Base-by-base conservation (phyloP, 306 rosid species). In the Lathyrus sativus region DNA sequence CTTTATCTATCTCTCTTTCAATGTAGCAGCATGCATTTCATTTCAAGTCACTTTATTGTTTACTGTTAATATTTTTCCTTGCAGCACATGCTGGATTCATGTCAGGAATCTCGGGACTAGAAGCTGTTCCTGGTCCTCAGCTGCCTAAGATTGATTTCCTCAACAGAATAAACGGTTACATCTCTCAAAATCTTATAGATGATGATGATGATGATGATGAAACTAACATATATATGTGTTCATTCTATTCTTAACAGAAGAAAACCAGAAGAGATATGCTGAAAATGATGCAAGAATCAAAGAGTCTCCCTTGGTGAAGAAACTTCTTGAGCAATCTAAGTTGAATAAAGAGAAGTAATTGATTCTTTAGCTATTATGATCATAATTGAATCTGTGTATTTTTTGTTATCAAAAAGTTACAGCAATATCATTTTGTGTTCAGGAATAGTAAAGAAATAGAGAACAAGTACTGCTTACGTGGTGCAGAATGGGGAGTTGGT, bases 401-500 rank as follows among this genome's bases (percentile, higher is more conserved):
- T 76, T 67, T 58, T 18, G 45, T 66, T 74, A 38, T 51, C 13
- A 14, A 7, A 3, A 22, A 65, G 43, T n/a, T n/a, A 0, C 4
- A 9, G 29, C 4, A 37, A 60, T 43, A 70, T 50, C 45, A 24
- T 22, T 59, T 5, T 59, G 6, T 28, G 7, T 6, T 41, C 85
- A 90, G 98, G 87, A 92, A 92, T 73, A 84, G 85, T 11, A 82
- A 64, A 65, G 83, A 74, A 67, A 82, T 64, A 45, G 78, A 81
- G 64, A 87, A 92, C 84, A 92, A 92, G 87, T 89, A 92, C 73
- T 92, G 96, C 75, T 2, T 92, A 61, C 84, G 98, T 0, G 98
- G 96, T 0, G 98, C 96, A 7, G 98, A 92, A 74, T 89, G 96
- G 98, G 98, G 96, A 67, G 91, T 92, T 5, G 98, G 98, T 24